Conservation (phyloP, 2,329 filamentous ascomycete species). For the Neodidymelliopsis sp. region DNA sequence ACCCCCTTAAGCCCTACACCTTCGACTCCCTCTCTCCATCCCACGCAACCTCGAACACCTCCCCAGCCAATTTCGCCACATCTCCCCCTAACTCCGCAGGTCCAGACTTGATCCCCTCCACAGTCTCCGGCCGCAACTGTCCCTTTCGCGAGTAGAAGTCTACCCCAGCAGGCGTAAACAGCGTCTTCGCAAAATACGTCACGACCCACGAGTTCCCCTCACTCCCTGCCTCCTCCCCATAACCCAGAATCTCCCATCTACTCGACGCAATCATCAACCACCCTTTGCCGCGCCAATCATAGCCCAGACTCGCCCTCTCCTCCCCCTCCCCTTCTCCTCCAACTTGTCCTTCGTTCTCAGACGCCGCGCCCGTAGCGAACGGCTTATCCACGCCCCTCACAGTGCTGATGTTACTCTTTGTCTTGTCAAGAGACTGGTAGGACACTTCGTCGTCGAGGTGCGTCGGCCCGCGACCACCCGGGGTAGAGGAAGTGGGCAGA, state of each 20-base stretch:
- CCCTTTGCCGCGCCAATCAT: slow-evolving; percentile 78
- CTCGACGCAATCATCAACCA: slow-evolving; percentile 74
- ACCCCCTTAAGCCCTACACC: background rate
- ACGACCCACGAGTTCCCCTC: slow-evolving; percentile 72
- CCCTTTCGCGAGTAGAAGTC: slow-evolving; percentile 76
- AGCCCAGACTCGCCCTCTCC: slow-evolving; percentile 51
- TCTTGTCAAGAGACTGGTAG: slow-evolving; percentile 65
- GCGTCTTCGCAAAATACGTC: slow-evolving; percentile 82
- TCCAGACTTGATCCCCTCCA: slow-evolving; percentile 63
- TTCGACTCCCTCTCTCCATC: slow-evolving; percentile 34
- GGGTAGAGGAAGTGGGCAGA: slow-evolving; percentile 21
- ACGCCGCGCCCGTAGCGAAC: slow-evolving; percentile 25
- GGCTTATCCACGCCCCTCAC: slow-evolving; percentile 71
- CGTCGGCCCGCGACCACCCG: slow-evolving; percentile 19
- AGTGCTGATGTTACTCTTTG: slow-evolving; percentile 61
- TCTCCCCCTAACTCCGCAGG: slow-evolving; percentile 60
- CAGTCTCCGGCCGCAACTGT: slow-evolving; percentile 64
- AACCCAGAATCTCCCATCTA: slow-evolving; percentile 84
- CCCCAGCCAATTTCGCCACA: slow-evolving; percentile 61
- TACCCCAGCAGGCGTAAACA: slow-evolving; percentile 83
- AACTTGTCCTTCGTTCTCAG: background rate
- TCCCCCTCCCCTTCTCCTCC: slow-evolving; percentile 15
- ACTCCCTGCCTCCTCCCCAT: slow-evolving; percentile 64
- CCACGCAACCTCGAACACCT: slow-evolving; percentile 56
- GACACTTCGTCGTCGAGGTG: slow-evolving; percentile 75